Evolutionary conservation across 1,139 yeast species (phyloP).

Genomic region (Saccharomycopsis phalli): DNA sequence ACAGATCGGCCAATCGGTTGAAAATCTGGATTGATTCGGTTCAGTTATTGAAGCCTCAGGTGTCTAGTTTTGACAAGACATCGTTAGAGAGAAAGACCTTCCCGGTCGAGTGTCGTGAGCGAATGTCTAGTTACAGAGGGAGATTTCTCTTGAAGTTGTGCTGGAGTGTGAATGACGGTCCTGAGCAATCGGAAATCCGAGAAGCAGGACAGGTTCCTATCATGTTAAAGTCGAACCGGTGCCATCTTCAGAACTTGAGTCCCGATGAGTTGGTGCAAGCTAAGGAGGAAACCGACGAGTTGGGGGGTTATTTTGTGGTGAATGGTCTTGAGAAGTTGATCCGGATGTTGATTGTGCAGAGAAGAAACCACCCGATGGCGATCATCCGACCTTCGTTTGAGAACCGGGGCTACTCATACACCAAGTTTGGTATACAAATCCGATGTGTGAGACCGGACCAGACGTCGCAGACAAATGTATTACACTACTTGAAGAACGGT

Average conservation of each 20-base stretch:
- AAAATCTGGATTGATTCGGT: conserved; percentile 76
- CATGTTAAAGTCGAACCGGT: conserved; percentile 83
- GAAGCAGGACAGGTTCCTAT: conserved; percentile 90
- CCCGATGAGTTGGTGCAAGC: conserved; percentile 71
- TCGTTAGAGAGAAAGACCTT: conserved; percentile 72
- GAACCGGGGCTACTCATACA: conserved; percentile 86
- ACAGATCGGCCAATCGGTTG: conserved; percentile 74
- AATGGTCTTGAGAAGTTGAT: conserved; percentile 95
- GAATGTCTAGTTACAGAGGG: conserved; percentile 69
- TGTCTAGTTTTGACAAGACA: conserved; percentile 65
- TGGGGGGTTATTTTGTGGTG: conserved; percentile 93
- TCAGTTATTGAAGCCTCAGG: conserved; percentile 76
- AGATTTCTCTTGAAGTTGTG: conserved; percentile 67
- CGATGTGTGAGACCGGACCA: conserved; percentile 95
- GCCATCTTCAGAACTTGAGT: conserved; percentile 76
- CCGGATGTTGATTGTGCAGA: conserved; percentile 95
- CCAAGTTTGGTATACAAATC: conserved; percentile 88
- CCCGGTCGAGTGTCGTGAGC: conserved; percentile 88
- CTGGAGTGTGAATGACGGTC: conserved; percentile 84
- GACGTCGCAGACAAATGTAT: conserved; percentile 92
- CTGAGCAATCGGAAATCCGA: conserved; percentile 70
- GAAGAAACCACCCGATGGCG: conserved; percentile 98
- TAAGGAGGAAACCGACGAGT: conserved; percentile 90
- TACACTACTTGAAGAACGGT: conserved; percentile 93
- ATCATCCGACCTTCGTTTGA: conserved; percentile 89